Base-by-base conservation (phyloP, 129 eudicot genomes). In the Calendula officinalis region DNA sequence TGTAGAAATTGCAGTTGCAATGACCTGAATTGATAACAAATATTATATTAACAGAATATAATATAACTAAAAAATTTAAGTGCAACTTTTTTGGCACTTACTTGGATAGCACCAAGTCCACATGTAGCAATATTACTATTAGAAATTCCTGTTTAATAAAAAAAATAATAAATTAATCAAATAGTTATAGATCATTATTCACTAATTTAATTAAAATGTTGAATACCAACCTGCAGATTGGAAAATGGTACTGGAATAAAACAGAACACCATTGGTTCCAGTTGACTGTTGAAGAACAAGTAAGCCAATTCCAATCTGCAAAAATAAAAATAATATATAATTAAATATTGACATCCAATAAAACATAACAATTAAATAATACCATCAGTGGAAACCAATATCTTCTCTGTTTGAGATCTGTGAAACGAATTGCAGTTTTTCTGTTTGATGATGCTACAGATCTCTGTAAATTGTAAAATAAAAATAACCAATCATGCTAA, bases 381-480 rank as follows among this genome's bases (percentile, higher is more conserved):
- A 91, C 98, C 94, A 84, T 91, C 4, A 91, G 72, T 67, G 98
- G 98, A 53, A 91, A 77, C 96, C 96, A 91, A 52, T 87, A 91
- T 91, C 92, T 87, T 83, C 90, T 82, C 44, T 72, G 89, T 72
- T 80, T 82, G 58, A 91, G 86, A 53, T 91, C 96, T 56, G 79
- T 78, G 77, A 87, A 82, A 52, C 88, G 81, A 56, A 91, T 80
- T 53, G 96, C 70, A 39, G 82, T 61, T 78, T 86, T 91, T 81
- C 95, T 75, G 74, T 78, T 84, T 68, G 87, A 62, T 82, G 94
- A 87, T 62, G 94, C 96, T 37, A 91, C 77, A 67, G 96, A 74
- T 64, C 98, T 84, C 97, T 91, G 55, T 66, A 79, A 58, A 57
- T 62, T 30, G 17, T 10, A 64, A 40, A 39, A 8, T 30, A 40